Evolutionary conservation across 1,284 basidiomycete species (phyloP), one percentile per base, ranked within the genome.

Genomic region (Mycosarcoma maydis): DNA sequence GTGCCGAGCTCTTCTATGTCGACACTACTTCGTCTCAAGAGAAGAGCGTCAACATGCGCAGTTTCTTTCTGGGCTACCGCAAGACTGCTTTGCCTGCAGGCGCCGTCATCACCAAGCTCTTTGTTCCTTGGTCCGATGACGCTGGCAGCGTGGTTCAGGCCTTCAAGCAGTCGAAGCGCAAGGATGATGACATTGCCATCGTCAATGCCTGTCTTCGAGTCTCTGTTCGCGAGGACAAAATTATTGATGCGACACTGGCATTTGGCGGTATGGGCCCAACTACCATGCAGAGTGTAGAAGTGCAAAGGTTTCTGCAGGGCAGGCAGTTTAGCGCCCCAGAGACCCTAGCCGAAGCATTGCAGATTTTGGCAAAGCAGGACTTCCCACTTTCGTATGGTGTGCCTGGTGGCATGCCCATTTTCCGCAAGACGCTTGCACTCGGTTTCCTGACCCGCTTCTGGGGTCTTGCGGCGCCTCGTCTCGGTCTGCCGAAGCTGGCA

Each of bases 121-220:
- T 57, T 20, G 59, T 77, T 6, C 73, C 75, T 11, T 72, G 59
- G 69, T 40, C 47, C 6, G 59, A 60, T 23, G 62, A 62, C 7
- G 69, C 65, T 16, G 68, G 65, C 6, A 66, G 69, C 27, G 62
- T 81, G 13, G 56, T 77, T 1, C 65, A 77, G 13, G 79, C 82
- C 3, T 83, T 78, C 80, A 83, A 83, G 72, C 79, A 82, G 62
- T 75, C 81, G 14, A 83, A 82, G 64, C 53, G 82, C 8, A 80
- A 76, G 45, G 82, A 83, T 43, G 82, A 83, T 49, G 82, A 83
- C 46, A 83, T 83, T 40, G 80, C 82, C 30, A 83, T 82, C 43
- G 82, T 83, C 37, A 82, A 77, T 1, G 71, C 65, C 11, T 82
- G 82, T 62, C 64, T 83, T 2, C 67, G 66, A 11, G 26, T 73